These are phyloP conservation scores for Dorcoceras hygrometricum DNA, from an alignment of 257 asterid species.

Conservation along the genomic window DNA sequence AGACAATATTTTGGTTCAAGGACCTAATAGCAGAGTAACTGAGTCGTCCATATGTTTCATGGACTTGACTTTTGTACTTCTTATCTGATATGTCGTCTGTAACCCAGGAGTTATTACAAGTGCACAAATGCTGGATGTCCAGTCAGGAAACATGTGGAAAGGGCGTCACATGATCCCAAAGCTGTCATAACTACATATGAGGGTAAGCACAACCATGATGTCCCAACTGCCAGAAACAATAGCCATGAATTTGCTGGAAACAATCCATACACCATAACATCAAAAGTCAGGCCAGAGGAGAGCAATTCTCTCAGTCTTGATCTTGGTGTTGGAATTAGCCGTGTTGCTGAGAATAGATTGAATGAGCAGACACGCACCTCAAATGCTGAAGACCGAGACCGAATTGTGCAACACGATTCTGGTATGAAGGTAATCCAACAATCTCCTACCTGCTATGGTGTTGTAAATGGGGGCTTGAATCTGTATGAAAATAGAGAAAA, in stretches of 20 bases:
- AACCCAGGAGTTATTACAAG: conserved; percentile 92
- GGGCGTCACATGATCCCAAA: conserved; percentile 96
- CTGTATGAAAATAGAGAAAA: conserved; percentile 46
- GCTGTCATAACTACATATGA: conserved; percentile 96
- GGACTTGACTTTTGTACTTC: background rate
- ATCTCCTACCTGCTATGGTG: conserved; percentile 44
- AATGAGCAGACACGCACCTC: conserved; percentile 32
- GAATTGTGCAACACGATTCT: conserved; percentile 31
- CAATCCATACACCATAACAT: conserved; percentile 32
- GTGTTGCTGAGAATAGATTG: conserved; percentile 30
- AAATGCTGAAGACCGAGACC: conserved; percentile 36
- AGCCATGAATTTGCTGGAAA: conserved; percentile 62
- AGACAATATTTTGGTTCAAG: background rate
- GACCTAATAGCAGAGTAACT: background rate
- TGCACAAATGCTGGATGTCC: conserved; percentile 92
- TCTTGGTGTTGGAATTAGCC: conserved; percentile 79
- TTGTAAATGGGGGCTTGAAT: conserved; percentile 49
- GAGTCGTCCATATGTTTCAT: too few relatives aligned
- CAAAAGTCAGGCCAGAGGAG: conserved; percentile 51
- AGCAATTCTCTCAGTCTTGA: conserved; percentile 63
- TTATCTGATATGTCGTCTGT: conserved; percentile 12
- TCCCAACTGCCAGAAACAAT: conserved; percentile 67
- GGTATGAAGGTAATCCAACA: conserved; percentile 44
- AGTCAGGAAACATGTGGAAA: conserved; percentile 92
- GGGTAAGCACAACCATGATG: conserved; percentile 94